Base-by-base conservation (phyloP, 345 rosid species). In the Streptanthus diversifolius region DNA sequence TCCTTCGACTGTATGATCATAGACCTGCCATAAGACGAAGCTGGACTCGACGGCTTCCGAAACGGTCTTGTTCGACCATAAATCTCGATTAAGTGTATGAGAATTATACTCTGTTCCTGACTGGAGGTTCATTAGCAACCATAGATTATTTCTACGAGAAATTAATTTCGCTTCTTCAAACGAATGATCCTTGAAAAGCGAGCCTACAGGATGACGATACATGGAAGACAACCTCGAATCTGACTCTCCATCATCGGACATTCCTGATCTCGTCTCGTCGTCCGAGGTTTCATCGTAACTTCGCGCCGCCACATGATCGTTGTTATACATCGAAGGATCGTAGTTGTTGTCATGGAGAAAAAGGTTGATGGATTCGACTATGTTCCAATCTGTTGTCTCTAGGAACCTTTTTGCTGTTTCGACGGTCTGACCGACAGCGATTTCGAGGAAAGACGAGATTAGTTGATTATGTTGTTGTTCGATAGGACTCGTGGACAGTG, bases 21-120 rank as follows among this genome's bases (percentile, higher is more conserved):
- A 67, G 48, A 89, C 96, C 86, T 93, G 95, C 91, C 86, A 93
- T 60, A 93, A 85, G 71, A 85, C 72, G 73, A 91, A 91, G 56
- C 88, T 87, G 2, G 87, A 85, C 68, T 71, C 24, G 11, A 91
- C 71, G 17, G 93, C 82, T 73, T 91, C 83, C 32, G 86, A 79
- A 74, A 95, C 93, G 30, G 89, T 87, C 27, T 88, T 91, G 80
- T 95, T 83, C 33, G 90, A 89, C 99, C 97, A 91, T 27, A 97
- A 80, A 73, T 93, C 95, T 39, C 90, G 81, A 74, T 93, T 91
- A 63, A 93, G 95, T 83, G 81, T 83, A 52, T 87, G 95, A 45
- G 88, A 93, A 81, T 86, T 82, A 74, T 87, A 88, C 68, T 88
- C 93, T 67, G 78, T 86, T 4, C 75, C 81, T 3, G 95, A 89